Conservation (phyloP, 768 basidiomycete genomes). For the Lactarius tabidus region DNA sequence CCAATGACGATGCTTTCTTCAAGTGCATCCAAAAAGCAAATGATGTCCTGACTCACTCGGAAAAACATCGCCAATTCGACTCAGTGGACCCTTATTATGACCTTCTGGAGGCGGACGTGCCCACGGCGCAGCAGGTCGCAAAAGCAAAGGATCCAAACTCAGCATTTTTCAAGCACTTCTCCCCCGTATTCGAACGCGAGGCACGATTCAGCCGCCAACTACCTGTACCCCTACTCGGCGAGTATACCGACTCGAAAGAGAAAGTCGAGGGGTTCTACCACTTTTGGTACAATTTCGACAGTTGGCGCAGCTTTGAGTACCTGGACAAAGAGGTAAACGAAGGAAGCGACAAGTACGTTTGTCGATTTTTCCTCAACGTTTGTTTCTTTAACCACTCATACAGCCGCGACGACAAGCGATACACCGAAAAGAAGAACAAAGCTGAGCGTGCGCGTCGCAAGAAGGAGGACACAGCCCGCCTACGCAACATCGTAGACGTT, state of each 20-base stretch:
- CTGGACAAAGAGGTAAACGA: conserved; percentile 98
- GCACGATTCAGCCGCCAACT: conserved; percentile 85
- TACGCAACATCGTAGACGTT: conserved; percentile 83
- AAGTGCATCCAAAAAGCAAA: conserved; percentile 99
- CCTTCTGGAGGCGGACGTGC: conserved; percentile 72
- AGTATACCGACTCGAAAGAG: conserved; percentile 64
- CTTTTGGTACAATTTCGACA: conserved; percentile 99
- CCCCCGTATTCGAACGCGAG: conserved; percentile 85
- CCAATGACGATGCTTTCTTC: conserved; percentile 98
- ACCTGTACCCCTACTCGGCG: conserved; percentile 81
- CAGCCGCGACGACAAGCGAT: conserved; percentile 97
- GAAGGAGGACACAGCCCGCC: conserved; percentile 93
- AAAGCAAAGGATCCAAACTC: conserved; percentile 44
- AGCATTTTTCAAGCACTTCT: conserved; percentile 68
- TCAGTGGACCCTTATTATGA: conserved; percentile 83
- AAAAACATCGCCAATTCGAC: conserved; percentile 92
- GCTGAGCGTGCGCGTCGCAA: conserved; percentile 92
- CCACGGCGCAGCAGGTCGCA: conserved; percentile 59
- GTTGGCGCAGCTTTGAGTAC: conserved; percentile 97
- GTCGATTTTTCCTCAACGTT: background rate
- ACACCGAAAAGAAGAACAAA: conserved; percentile 99
- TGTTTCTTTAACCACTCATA: background rate
- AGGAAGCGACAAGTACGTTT: conserved; percentile 83
- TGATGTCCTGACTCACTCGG: conserved; percentile 83
- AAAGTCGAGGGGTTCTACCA: conserved; percentile 93